phyloP scores from a whole-genome alignment of 2,329 filamentous ascomycete genomes.

The Penicillium nordicum region DNA sequence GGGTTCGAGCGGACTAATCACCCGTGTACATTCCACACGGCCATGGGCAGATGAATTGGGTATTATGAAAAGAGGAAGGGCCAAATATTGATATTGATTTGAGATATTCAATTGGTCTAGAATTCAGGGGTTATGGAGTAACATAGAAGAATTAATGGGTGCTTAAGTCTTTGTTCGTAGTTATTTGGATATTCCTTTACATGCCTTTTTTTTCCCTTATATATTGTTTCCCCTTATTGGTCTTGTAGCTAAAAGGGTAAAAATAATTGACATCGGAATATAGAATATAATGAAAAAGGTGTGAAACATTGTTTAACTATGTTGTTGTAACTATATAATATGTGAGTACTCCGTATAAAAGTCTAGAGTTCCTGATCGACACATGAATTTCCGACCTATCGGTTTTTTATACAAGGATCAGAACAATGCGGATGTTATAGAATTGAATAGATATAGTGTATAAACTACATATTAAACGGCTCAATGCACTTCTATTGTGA shows the following conservation, averaged over 20 bases:
- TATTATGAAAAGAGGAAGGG: neutral
- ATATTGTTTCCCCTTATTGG: neutral
- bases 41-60: neutral
- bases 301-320: no score
- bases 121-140: neutral
- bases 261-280: neutral
- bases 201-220: neutral
- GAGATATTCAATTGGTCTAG: neutral
- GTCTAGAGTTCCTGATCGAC: conserved; percentile 3
- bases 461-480: neutral
- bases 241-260: neutral
- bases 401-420: neutral
- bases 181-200: no score
- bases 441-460: neutral
- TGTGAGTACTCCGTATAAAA: neutral
- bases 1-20: neutral
- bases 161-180: neutral
- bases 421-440: neutral
- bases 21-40: neutral
- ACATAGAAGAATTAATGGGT: neutral
- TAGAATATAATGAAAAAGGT: neutral
- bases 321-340: neutral
- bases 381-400: neutral
- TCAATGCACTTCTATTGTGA: neutral
- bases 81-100: neutral